phyloP scores from a whole-genome alignment of 108 stramenopile genomes.

The Nitzschia sp. region DNA sequence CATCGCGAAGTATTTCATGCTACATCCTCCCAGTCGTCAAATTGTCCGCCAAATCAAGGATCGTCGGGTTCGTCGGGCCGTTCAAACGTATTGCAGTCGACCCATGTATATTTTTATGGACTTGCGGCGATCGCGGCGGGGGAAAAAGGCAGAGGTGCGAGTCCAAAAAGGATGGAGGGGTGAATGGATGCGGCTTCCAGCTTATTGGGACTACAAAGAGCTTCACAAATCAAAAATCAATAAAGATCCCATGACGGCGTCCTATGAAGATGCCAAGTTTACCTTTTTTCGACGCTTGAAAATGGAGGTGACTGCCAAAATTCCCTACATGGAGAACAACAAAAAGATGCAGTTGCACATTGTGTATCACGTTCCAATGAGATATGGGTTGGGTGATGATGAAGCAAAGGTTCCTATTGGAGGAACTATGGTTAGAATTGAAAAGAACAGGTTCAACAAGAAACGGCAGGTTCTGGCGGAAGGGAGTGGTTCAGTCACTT shows the following conservation, averaged over 20 bases:
- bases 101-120: conserved; percentile 41
- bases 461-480: neutral
- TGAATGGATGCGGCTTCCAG: conserved; percentile 35
- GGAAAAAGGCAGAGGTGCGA: conserved; percentile 36
- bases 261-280: conserved; percentile 52
- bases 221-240: neutral
- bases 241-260: conserved; percentile 25
- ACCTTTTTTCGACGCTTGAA: conserved; percentile 18
- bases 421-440: neutral
- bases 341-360: conserved; percentile 47
- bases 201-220: conserved; percentile 33
- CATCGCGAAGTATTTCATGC: too few relatives aligned
- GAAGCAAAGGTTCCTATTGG: conserved; percentile 55
- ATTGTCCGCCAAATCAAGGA: conserved; percentile 24
- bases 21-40: neutral
- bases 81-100: conserved; percentile 21
- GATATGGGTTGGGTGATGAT: conserved; percentile 56
- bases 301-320: conserved; percentile 40
- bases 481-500: neutral
- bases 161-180: conserved; percentile 15
- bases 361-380: conserved; percentile 61
- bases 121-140: conserved; percentile 32
- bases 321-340: conserved; percentile 33
- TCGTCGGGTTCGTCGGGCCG: conserved; percentile 23
- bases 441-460: neutral